These are phyloP conservation scores for Neurospora tetrasperma DNA, from an alignment of 495 filamentous ascomycete species.

Conservation along the genomic window DNA sequence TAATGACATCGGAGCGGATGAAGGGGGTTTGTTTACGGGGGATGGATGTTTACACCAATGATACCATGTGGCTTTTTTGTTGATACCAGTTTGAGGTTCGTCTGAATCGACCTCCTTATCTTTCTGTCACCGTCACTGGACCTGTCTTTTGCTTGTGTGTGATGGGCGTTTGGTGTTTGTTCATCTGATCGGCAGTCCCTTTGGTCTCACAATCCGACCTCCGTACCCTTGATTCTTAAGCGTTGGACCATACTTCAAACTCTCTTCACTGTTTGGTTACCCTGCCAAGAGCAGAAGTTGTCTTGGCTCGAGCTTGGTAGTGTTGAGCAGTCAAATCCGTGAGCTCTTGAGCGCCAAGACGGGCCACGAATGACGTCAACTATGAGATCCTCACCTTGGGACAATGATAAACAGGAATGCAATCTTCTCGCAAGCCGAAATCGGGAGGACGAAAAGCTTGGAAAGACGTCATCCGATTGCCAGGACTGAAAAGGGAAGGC, in stretches of 20 bases:
- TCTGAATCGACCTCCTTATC: neutral
- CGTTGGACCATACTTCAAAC: no score
- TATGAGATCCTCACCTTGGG: neutral
- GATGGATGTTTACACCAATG: neutral
- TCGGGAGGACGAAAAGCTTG: neutral
- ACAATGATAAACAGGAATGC: neutral
- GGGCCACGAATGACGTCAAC: neutral
- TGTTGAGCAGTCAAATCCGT: neutral
- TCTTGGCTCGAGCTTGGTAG: neutral
- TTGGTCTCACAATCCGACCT: neutral
- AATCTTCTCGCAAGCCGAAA: neutral
- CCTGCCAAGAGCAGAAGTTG: neutral
- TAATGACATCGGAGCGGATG: neutral
- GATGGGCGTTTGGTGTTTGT: neutral
- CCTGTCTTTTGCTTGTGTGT: neutral
- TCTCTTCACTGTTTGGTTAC: neutral
- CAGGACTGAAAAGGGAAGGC: rapidly evolving
- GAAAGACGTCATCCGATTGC: neutral
- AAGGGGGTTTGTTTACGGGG: neutral
- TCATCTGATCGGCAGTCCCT: neutral
- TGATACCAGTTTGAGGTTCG: neutral
- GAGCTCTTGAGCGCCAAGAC: neutral
- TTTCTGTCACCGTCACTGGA: neutral
- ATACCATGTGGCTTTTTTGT: neutral
- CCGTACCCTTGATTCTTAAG: neutral